Evolutionary conservation across 306 rosid genomes (phyloP).

Genomic region (Trichosanthes truncata): DNA sequence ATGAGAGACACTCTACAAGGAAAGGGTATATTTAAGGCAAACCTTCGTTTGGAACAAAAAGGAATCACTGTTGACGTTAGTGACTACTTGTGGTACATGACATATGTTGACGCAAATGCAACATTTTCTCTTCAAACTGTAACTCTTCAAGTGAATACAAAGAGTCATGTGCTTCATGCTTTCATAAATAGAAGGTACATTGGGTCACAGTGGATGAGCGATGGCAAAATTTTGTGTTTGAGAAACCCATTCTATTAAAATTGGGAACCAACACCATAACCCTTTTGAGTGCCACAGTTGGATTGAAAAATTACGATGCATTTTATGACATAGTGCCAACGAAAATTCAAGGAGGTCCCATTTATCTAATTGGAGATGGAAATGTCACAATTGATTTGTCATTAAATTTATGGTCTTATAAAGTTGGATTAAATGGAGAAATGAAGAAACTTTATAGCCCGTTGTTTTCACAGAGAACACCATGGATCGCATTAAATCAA

Average conservation of each 20-base stretch:
- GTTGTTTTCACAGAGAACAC: slow-evolving; percentile 11
- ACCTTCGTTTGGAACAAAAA: slow-evolving; percentile 33
- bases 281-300: background rate
- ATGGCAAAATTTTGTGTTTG: background rate
- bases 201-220: background rate
- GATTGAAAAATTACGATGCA: slow-evolving; percentile 1
- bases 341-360: no score
- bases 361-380: no score
- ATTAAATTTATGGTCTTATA: no score
- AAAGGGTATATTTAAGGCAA: background rate
- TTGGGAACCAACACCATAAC: background rate
- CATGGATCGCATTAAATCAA: background rate
- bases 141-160: background rate
- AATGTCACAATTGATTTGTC: no score
- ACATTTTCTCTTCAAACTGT: background rate
- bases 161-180: background rate
- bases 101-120: background rate
- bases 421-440: background rate
- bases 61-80: slow-evolving; percentile 22
- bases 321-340: no score
- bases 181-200: background rate
- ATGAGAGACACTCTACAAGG: slow-evolving; percentile 18
- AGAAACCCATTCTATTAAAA: background rate
- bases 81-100: slow-evolving; percentile 42
- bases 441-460: slow-evolving; percentile 17